Evolutionary conservation across 1,284 basidiomycete species (phyloP).

Genomic region (Abortiporus biennis): DNA sequence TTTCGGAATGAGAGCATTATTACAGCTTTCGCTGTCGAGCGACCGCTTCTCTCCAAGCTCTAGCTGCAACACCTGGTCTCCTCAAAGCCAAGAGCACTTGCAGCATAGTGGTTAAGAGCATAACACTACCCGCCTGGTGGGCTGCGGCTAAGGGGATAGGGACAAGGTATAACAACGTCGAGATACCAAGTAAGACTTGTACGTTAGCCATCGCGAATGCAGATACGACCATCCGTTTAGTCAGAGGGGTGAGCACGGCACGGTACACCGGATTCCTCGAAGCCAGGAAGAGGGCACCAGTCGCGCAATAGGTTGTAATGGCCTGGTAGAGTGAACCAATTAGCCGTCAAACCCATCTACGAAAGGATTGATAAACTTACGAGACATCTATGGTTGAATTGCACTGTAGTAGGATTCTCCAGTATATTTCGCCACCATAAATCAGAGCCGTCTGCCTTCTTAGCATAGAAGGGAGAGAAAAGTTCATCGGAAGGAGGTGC

Average conservation of each 20-base stretch:
- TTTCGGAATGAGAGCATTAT: too few species aligned
- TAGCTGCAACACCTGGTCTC: constrained; percentile 66
- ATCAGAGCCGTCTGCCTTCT: constrained; percentile 62
- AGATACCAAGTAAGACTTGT: constrained; percentile 88
- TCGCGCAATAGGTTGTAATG: constrained; percentile 74
- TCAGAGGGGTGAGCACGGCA: constrained; percentile 59
- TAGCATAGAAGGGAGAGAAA: constrained; percentile 72
- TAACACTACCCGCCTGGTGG: constrained; percentile 93
- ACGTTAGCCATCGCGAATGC: constrained; percentile 82
- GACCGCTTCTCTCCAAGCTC: constrained; percentile 44
- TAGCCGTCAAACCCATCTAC: too few species aligned
- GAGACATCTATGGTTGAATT: constrained; percentile 92
- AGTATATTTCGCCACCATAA: constrained; percentile 91
- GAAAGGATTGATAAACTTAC: constrained; percentile 39
- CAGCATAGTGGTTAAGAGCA: constrained; percentile 81
- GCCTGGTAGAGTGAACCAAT: constrained; percentile 43
- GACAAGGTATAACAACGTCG: constrained; percentile 90
- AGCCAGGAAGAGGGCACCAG: constrained; percentile 57
- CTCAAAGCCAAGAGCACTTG: constrained; percentile 73
- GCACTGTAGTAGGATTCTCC: constrained; percentile 97
- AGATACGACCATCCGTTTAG: constrained; percentile 55
- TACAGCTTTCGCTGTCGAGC: not conserved
- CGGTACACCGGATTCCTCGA: constrained; percentile 51
- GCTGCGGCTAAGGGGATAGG: constrained; percentile 88
- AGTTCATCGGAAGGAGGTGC: constrained; percentile 84